Base-by-base conservation (phyloP, 2,329 filamentous ascomycete genomes). In the Aspergillus oerlinghausenensis region DNA sequence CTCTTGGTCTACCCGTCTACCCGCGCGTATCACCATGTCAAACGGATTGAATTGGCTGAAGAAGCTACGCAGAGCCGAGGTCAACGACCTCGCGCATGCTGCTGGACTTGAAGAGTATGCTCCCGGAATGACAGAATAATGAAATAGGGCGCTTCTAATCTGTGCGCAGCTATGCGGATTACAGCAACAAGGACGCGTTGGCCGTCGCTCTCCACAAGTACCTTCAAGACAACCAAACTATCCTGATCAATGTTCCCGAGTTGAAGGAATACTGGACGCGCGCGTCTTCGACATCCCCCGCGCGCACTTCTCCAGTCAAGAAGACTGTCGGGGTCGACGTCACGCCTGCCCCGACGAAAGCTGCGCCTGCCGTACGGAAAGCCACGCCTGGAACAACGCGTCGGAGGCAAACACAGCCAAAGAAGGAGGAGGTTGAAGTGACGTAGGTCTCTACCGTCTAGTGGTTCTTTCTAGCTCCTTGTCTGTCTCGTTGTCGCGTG, bases 51-150 rank as follows among this genome's bases (percentile, higher is more conserved):
- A 85, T 65, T 96, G 89, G 85, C 82, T 96, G 71, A 84, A 87
- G 74, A 82, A 83, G 73, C 89, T 94, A 82, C 88, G 89, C 79
- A 96, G 96, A 82, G 82, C 81, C 66, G 90, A 93, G 63, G 83
- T 96, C 55, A 74, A 85, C 65, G 87, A 89, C 61, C 80, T 95
- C 60, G 90, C 90, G 58, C 84, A 89, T 63, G 77, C 81, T 49
- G 82, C 89, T 60, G 88, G 88, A 57, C 79, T 93, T 54, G 81
- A 84, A 70, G 83, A 89, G 91, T 95, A 84, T 69, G 86, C 83
- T 60, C 59, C 59, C 62, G 62, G 62, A 29, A 48, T 23, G n/a
- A 21, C 47, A 38, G 14, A 17, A 17, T 17, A 38, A 17, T 38
- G 6, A 38, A 17, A 38, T 17, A 38, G 32, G 3, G 32, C 14